phyloP scores from a whole-genome alignment of 176 grass and related monocot genomes.

The Bolboschoenus planiculmis region DNA sequence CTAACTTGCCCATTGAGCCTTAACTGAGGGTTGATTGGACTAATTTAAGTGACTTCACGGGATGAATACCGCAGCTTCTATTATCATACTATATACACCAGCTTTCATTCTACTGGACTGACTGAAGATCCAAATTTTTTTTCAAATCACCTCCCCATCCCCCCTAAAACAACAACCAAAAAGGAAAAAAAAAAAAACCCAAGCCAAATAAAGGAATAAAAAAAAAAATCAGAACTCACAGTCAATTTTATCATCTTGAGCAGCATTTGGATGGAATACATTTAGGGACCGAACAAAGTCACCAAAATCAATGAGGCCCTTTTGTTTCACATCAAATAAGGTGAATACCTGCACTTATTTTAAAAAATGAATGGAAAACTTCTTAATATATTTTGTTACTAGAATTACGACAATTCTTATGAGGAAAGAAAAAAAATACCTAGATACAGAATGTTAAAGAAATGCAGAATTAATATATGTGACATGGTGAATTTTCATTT shows the following conservation, averaged over 20 bases:
- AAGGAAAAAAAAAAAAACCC: background rate
- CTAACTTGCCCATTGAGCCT: background rate
- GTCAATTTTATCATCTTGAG: slow-evolving; percentile 92
- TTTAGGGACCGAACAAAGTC: slow-evolving; percentile 88
- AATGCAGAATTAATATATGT: slow-evolving; percentile 17
- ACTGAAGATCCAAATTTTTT: background rate
- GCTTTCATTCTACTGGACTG: background rate
- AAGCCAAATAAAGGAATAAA: background rate
- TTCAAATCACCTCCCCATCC: background rate
- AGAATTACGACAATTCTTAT: background rate
- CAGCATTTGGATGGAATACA: slow-evolving; percentile 91
- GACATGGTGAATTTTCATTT: background rate
- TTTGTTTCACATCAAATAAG: slow-evolving; percentile 97
- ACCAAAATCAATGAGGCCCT: slow-evolving; percentile 75
- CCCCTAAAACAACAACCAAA: background rate
- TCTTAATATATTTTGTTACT: background rate
- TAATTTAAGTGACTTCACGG: background rate
- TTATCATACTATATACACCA: background rate
- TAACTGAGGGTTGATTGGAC: background rate
- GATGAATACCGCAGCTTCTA: background rate
- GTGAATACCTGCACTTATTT: slow-evolving; percentile 63
- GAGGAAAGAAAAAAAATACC: background rate
- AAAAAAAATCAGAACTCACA: slow-evolving; percentile 47
- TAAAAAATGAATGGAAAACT: background rate
- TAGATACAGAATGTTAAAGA: background rate